phyloP scores from a whole-genome alignment of 768 basidiomycete genomes.

The Pleurotus tuber-regium region DNA sequence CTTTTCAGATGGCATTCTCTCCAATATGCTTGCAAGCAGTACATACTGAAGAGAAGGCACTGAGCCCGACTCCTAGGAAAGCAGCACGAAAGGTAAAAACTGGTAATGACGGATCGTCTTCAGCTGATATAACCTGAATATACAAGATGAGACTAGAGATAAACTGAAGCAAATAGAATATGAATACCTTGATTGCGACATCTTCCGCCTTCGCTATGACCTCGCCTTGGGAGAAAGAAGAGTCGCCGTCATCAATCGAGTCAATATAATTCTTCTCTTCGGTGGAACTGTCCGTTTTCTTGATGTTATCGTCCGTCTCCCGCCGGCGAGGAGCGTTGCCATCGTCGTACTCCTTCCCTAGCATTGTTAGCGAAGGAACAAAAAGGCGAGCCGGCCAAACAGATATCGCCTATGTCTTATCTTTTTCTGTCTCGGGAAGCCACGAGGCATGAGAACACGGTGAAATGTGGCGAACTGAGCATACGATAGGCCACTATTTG shows the following conservation, averaged over 20 bases:
- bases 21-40: neutral
- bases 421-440: too few species aligned
- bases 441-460: too few species aligned
- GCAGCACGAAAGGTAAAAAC: constrained; percentile 47
- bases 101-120: constrained; percentile 46
- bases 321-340: too few species aligned
- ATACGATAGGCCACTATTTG: too few species aligned
- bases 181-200: constrained; percentile 18
- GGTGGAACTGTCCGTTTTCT: too few species aligned
- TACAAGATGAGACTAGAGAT: neutral
- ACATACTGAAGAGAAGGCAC: constrained; percentile 42
- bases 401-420: too few species aligned
- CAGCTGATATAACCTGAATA: constrained; percentile 41
- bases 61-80: constrained; percentile 47
- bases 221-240: neutral
- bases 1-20: neutral
- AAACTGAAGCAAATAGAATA: neutral
- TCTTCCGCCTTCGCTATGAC: constrained; percentile 15
- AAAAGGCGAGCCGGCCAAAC: too few species aligned
- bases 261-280: too few species aligned
- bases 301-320: too few species aligned
- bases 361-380: too few species aligned
- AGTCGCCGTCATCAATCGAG: neutral
- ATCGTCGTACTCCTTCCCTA: too few species aligned
- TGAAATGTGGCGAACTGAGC: too few species aligned